phyloP scores from a whole-genome alignment of 225 moss, liverwort and hornwort species.

The Physcomitrium patens region DNA sequence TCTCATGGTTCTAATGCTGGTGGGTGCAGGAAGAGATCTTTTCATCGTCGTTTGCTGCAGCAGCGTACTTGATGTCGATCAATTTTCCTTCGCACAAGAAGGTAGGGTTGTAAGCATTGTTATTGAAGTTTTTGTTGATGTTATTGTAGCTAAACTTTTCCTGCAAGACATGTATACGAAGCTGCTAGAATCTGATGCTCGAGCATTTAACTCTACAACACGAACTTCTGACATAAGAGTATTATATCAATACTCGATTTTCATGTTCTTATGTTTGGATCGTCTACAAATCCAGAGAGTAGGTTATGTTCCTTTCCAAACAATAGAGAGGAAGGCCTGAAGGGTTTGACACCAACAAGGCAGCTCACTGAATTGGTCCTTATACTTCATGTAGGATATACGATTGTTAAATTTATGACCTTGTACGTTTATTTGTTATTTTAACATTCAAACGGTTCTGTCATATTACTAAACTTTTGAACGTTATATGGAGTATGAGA shows the following conservation, averaged over 20 bases:
- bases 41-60: slow-evolving; percentile 78
- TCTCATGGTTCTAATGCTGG: slow-evolving; percentile 7
- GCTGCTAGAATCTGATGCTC: not conserved
- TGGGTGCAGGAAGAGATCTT: slow-evolving; percentile 75
- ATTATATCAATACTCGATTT: not conserved
- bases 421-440: not conserved
- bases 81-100: slow-evolving; percentile 76
- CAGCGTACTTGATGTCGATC: slow-evolving; percentile 69
- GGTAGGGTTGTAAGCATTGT: slow-evolving; percentile 36
- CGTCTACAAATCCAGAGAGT: not conserved
- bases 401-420: not conserved
- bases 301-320: slow-evolving; percentile 13
- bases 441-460: not conserved
- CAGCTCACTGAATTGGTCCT: not conserved
- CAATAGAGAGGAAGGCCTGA: slow-evolving; percentile 3
- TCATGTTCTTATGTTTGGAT: not conserved
- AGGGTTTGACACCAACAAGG: not conserved
- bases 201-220: not conserved
- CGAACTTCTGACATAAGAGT: not conserved
- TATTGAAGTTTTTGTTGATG: not conserved
- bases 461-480: slow-evolving; percentile 16
- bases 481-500: slow-evolving; percentile 27
- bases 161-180: too few species aligned
- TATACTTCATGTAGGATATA: not conserved
- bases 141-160: not conserved